These are phyloP conservation scores for Phaffomyces thermotolerans DNA, from an alignment of 805 yeast genomes.

Conservation along the genomic window DNA sequence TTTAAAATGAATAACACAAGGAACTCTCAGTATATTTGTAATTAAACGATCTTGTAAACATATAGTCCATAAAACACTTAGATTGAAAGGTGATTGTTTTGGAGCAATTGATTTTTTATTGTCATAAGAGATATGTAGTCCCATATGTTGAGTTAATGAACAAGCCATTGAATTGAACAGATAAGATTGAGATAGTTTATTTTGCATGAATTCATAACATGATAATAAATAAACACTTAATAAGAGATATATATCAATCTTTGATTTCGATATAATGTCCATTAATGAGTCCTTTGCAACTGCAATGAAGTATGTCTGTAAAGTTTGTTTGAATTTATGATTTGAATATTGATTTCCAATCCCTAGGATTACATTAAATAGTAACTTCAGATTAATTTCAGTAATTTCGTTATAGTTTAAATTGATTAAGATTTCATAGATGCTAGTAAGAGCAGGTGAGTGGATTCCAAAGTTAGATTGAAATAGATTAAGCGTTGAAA, in stretches of 20 bases:
- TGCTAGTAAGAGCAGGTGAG: constrained; percentile 14
- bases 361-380: constrained; percentile 23
- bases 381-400: constrained; percentile 16
- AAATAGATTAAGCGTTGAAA: constrained; percentile 5
- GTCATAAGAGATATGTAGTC: constrained; percentile 8
- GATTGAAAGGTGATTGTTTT: background rate
- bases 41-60: constrained; percentile 26
- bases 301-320: constrained; percentile 17
- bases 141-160: constrained; percentile 28
- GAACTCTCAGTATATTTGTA: constrained; percentile 22
- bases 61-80: constrained; percentile 25
- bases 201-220: constrained; percentile 26
- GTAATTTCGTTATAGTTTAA: constrained; percentile 16
- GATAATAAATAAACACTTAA: constrained; percentile 22
- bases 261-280: constrained; percentile 9
- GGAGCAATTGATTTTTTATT: background rate
- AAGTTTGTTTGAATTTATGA: constrained; percentile 6
- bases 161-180: constrained; percentile 26
- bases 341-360: constrained; percentile 19
- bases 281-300: constrained; percentile 23
- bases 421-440: constrained; percentile 8
- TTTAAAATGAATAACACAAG: constrained; percentile 28
- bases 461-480: constrained; percentile 8
- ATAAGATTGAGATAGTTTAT: constrained; percentile 25
- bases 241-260: constrained; percentile 19